phyloP scores from a whole-genome alignment of 768 basidiomycete species.

The Pleurotus salmoneostramineus region DNA sequence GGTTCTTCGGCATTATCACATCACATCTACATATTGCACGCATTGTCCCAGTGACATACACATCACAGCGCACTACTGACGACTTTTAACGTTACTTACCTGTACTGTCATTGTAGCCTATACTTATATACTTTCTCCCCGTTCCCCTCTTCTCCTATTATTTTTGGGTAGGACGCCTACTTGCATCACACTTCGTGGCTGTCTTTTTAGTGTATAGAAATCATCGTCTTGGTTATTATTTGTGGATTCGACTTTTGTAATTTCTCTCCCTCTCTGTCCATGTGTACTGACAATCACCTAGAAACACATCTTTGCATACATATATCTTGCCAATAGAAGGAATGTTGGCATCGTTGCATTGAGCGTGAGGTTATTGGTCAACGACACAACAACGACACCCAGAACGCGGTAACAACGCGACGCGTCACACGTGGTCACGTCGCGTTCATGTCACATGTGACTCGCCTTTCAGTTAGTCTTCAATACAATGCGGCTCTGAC shows the following conservation, averaged over 20 bases:
- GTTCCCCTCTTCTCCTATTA: background rate
- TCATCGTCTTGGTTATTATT: background rate
- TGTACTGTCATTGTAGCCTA: slow-evolving; percentile 7
- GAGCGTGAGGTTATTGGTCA: no score
- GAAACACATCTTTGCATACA: no score
- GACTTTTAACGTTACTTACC: background rate
- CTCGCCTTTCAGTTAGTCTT: background rate
- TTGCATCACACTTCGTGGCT: slow-evolving; percentile 12
- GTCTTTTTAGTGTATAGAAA: background rate
- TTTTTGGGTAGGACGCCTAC: background rate
- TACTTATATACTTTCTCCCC: background rate
- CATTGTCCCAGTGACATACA: background rate
- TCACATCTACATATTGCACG: background rate
- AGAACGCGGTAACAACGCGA: background rate
- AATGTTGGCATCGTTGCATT: no score
- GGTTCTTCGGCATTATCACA: background rate
- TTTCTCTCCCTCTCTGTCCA: no score
- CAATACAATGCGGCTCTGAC: no score
- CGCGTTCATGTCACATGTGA: background rate
- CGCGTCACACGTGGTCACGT: background rate
- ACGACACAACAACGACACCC: no score
- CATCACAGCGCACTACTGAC: background rate
- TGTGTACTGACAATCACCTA: no score
- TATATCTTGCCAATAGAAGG: no score
- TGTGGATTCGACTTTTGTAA: background rate